A percentile compares a stretch with the other conserved stretches of the same genome.
phyloP scores from a whole-genome alignment of 352 stramenopile species.

The Pythium periplocum region DNA sequence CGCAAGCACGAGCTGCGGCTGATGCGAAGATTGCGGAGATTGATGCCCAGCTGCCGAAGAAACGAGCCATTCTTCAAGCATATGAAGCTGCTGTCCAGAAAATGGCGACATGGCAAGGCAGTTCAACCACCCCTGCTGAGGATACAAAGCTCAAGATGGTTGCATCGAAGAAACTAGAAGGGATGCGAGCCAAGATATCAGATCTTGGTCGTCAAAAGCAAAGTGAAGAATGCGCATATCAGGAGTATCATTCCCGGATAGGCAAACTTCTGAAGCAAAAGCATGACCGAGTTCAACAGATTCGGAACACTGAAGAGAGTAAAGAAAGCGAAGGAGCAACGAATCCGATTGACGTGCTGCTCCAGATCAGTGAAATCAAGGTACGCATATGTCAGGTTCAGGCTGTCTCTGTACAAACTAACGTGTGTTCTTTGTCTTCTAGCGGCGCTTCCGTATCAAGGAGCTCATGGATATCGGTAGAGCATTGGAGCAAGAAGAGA shows the following conservation, averaged over 20 bases:
- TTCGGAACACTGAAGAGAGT: constrained; percentile 26
- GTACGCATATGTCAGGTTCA: constrained; percentile 13
- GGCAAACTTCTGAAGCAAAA: constrained; percentile 33
- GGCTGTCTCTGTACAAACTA: no score
- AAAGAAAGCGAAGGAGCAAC: constrained; percentile 11
- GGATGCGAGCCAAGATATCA: background rate
- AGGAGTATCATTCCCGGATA: background rate
- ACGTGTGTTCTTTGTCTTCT: constrained; percentile 6
- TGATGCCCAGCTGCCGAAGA: constrained; percentile 16
- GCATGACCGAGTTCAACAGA: constrained; percentile 25
- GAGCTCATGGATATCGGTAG: constrained; percentile 29
- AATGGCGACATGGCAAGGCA: constrained; percentile 28
- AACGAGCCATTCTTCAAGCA: constrained; percentile 24
- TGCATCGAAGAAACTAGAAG: background rate
- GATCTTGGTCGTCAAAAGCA: background rate
- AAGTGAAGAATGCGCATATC: background rate
- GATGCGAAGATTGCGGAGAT: constrained; percentile 25
- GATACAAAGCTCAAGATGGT: background rate
- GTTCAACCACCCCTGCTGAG: background rate
- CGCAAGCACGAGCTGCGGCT: constrained; percentile 15
- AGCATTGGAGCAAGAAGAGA: constrained; percentile 32
- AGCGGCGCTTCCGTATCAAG: constrained; percentile 35
- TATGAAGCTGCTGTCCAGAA: constrained; percentile 32
- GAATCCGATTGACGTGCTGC: constrained; percentile 44
- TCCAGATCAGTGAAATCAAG: constrained; percentile 49